phyloP scores from a whole-genome alignment of 371 early-diverging fungal species.

The Mucor sp. region DNA sequence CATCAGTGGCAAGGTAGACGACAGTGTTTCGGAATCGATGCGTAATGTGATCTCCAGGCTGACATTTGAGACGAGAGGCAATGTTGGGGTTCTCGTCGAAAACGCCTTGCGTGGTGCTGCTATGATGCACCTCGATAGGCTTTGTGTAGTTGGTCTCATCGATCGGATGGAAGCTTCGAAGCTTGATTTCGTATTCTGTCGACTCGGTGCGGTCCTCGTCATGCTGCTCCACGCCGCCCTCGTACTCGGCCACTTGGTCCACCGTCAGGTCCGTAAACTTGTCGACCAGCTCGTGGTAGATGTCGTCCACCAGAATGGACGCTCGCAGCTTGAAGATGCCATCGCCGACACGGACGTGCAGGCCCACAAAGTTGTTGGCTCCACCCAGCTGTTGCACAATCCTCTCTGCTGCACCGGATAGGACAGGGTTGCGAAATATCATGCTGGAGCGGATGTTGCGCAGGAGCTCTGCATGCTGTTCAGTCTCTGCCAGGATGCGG shows the following conservation, averaged over 20 bases:
- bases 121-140: conserved; percentile 29
- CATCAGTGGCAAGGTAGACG: conserved; percentile 66
- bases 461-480: conserved; percentile 38
- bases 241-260: conserved; percentile 32
- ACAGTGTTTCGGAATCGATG: conserved; percentile 31
- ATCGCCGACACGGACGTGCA: conserved; percentile 61
- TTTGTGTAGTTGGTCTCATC: conserved; percentile 21
- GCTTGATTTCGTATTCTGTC: conserved; percentile 47
- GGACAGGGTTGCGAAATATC: conserved; percentile 53
- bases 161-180: conserved; percentile 28
- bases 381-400: conserved; percentile 55
- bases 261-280: conserved; percentile 42
- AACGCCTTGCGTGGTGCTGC: not conserved
- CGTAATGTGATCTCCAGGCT: conserved; percentile 14
- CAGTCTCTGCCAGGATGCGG: conserved; percentile 53
- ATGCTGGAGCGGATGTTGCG: conserved; percentile 45
- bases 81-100: conserved; percentile 9
- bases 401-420: conserved; percentile 41
- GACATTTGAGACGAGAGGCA: conserved; percentile 11
- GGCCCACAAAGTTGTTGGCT: conserved; percentile 45
- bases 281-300: conserved; percentile 45
- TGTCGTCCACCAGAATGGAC: conserved; percentile 46
- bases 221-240: conserved; percentile 30
- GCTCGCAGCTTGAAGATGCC: conserved; percentile 52
- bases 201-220: conserved; percentile 44